phyloP scores from a whole-genome alignment of 2,329 filamentous ascomycete genomes.

The Bipolaris cookei region DNA sequence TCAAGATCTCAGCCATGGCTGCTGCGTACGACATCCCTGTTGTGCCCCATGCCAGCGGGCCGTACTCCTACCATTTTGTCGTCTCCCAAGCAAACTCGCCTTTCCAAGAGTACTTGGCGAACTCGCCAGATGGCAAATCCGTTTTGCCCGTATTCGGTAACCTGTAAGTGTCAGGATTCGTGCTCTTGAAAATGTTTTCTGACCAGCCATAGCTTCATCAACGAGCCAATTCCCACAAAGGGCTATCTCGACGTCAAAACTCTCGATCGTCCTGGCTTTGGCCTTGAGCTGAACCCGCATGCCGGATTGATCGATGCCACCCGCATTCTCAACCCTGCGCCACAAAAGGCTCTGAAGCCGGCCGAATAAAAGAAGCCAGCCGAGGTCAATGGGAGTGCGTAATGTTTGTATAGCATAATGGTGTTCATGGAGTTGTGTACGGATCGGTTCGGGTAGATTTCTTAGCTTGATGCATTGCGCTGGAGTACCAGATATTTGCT shows the following conservation, averaged over 20 bases:
- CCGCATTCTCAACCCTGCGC: slow-evolving; percentile 73
- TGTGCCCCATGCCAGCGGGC: slow-evolving; percentile 90
- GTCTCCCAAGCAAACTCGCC: slow-evolving; percentile 91
- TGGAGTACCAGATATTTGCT: slow-evolving; percentile 4
- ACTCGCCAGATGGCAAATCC: slow-evolving; percentile 87
- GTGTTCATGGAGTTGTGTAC: slow-evolving; percentile 17
- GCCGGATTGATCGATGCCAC: slow-evolving; percentile 80
- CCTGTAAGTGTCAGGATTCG: slow-evolving; percentile 73
- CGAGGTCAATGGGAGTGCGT: slow-evolving; percentile 29
- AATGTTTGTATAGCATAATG: slow-evolving; percentile 9
- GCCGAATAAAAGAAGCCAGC: slow-evolving; percentile 31
- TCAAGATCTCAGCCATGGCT: slow-evolving; percentile 87
- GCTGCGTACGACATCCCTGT: slow-evolving; percentile 93
- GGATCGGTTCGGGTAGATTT: slow-evolving; percentile 4
- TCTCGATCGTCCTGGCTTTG: slow-evolving; percentile 89
- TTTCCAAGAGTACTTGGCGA: slow-evolving; percentile 95
- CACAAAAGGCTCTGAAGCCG: slow-evolving; percentile 49
- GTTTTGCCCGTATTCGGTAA: slow-evolving; percentile 92
- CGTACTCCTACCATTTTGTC: slow-evolving; percentile 96
- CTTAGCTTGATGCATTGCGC: slow-evolving; percentile 15
- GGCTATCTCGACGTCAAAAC: slow-evolving; percentile 80
- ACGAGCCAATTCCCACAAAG: slow-evolving; percentile 55
- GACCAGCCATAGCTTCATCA: slow-evolving; percentile 11
- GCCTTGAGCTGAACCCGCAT: slow-evolving; percentile 81
- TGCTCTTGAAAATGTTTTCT: not conserved